Conservation (phyloP, 805 yeast genomes). For the Candida nemodendra region DNA sequence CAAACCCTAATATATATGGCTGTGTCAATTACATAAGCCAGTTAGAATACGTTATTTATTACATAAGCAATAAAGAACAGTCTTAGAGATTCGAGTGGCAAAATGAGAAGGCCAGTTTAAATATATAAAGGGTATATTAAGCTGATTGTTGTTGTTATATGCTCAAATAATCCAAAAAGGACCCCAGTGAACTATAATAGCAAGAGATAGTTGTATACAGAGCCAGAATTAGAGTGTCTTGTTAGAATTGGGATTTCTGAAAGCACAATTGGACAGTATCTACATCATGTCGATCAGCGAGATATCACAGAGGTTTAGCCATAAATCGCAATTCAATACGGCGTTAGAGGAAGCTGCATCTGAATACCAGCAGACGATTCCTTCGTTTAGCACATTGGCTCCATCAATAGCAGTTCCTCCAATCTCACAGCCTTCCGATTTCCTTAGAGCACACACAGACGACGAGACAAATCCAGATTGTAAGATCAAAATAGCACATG, state of each 20-base stretch:
- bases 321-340: slow-evolving; percentile 21
- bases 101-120: background rate
- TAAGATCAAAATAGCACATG: slow-evolving; percentile 95
- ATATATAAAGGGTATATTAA: background rate
- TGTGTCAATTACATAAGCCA: background rate
- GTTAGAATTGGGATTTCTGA: too few species aligned
- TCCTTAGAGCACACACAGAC: slow-evolving; percentile 96
- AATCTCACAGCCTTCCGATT: slow-evolving; percentile 84
- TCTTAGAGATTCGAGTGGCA: background rate
- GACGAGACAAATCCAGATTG: slow-evolving; percentile 91
- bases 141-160: too few species aligned
- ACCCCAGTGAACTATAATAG: too few species aligned
- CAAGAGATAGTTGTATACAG: too few species aligned
- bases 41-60: background rate
- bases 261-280: too few species aligned
- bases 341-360: slow-evolving; percentile 24
- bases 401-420: slow-evolving; percentile 78
- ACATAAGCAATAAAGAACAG: background rate
- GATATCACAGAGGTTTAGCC: slow-evolving; percentile 28
- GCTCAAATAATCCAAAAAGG: too few species aligned
- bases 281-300: slow-evolving; percentile 31
- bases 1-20: background rate
- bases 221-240: too few species aligned
- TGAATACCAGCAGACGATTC: slow-evolving; percentile 16
- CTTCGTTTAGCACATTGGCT: slow-evolving; percentile 34